These are phyloP conservation scores for Cryptococcus hybrid DNA, from an alignment of 1,284 basidiomycete genomes.

Conservation along the genomic window DNA sequence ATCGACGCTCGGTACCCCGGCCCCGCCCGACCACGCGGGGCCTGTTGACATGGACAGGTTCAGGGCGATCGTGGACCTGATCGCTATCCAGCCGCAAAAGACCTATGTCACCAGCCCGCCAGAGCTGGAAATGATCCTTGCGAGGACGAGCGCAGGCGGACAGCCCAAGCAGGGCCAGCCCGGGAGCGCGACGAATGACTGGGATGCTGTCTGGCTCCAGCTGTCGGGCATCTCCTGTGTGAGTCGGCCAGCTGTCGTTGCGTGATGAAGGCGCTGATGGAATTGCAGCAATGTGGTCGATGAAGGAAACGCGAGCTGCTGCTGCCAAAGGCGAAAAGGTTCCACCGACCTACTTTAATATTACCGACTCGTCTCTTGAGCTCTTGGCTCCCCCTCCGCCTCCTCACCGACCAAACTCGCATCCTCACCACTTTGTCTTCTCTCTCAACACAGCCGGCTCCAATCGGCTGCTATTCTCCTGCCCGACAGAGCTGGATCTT, in stretches of 20 bases:
- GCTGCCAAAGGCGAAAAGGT: constrained; percentile 47
- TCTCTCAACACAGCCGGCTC: constrained; percentile 93
- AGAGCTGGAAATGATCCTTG: constrained; percentile 50
- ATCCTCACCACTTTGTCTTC: constrained; percentile 67
- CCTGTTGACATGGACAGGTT: constrained; percentile 19
- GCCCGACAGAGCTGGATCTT: constrained; percentile 66
- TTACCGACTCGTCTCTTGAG: constrained; percentile 53
- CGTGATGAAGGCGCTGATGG: neutral
- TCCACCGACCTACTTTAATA: constrained; percentile 47
- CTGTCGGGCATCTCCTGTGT: constrained; percentile 89
- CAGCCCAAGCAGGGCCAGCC: constrained; percentile 65
- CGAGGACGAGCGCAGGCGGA: constrained; percentile 47
- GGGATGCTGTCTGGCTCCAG: constrained; percentile 91
- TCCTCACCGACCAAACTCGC: constrained; percentile 51
- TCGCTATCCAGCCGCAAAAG: constrained; percentile 47
- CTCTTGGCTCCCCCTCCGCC: constrained; percentile 56
- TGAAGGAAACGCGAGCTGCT: constrained; percentile 50
- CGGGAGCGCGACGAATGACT: constrained; percentile 77
- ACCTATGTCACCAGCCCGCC: constrained; percentile 51
- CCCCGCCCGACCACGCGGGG: too few relatives aligned
- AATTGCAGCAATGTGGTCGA: constrained; percentile 48
- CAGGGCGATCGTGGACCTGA: constrained; percentile 45
- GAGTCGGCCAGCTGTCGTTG: constrained; percentile 5
- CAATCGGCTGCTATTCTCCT: constrained; percentile 86
- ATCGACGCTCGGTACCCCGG: neutral